These are phyloP conservation scores for Dichotomopilus funicola DNA, from an alignment of 2,329 filamentous ascomycete species.

Conservation along the genomic window DNA sequence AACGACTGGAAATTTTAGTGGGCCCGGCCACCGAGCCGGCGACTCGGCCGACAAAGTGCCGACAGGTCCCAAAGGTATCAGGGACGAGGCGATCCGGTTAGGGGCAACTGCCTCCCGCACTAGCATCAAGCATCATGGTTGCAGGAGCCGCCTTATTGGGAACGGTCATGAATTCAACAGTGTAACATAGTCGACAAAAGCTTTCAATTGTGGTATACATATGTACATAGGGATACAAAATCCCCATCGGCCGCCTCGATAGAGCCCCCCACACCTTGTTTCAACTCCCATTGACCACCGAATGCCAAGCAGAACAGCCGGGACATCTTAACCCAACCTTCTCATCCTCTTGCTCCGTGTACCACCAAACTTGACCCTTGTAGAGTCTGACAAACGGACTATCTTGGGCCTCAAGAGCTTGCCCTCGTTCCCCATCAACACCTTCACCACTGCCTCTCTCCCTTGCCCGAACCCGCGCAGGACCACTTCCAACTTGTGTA, in stretches of 20 bases:
- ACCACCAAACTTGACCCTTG: conserved; percentile 92
- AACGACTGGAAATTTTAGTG: conserved; percentile 20
- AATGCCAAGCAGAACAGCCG: background rate
- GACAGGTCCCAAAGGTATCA: background rate
- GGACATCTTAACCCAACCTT: conserved; percentile 56
- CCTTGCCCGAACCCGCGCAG: conserved; percentile 81
- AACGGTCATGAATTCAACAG: background rate
- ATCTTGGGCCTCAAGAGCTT: conserved; percentile 68
- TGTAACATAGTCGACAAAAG: background rate
- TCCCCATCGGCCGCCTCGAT: too few species aligned
- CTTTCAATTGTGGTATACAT: conserved; percentile 7
- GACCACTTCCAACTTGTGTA: conserved; percentile 70
- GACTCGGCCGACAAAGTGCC: conserved; percentile 1
- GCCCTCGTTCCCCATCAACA: conserved; percentile 80
- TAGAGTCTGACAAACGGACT: conserved; percentile 73
- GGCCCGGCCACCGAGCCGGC: conserved; percentile 10
- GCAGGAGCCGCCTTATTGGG: background rate
- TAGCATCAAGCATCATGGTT: background rate
- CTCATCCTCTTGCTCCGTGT: conserved; percentile 78
- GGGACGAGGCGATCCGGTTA: background rate
- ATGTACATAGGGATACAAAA: background rate
- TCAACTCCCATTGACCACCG: background rate
- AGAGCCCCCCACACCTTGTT: too few species aligned
- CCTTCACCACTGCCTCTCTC: conserved; percentile 83
- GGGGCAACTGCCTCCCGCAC: background rate